These are phyloP conservation scores for Suillus americanus DNA, from an alignment of 768 basidiomycete genomes.

Conservation along the genomic window DNA sequence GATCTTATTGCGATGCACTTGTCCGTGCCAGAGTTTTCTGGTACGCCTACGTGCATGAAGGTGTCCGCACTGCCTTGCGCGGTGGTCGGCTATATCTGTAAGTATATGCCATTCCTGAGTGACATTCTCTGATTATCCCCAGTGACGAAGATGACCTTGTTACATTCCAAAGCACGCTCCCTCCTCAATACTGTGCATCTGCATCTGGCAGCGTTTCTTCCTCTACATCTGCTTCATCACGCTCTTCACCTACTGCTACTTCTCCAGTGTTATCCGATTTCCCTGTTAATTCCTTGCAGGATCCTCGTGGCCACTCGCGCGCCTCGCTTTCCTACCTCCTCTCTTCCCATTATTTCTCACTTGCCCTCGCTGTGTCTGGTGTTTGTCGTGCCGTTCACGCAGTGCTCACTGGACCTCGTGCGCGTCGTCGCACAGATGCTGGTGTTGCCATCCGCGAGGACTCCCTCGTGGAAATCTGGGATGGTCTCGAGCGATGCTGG, in stretches of 20 bases:
- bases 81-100: conserved; percentile 86
- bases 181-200: conserved; percentile 37
- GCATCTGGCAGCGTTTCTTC: conserved; percentile 29
- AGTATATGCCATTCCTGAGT: conserved; percentile 25
- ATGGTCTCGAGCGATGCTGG: conserved; percentile 79
- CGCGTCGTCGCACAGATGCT: conserved; percentile 54
- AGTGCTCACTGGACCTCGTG: conserved; percentile 76
- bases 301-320: conserved; percentile 25
- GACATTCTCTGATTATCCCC: conserved; percentile 1
- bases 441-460: conserved; percentile 57
- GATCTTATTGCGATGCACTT: conserved; percentile 55
- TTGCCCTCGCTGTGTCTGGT: conserved; percentile 72
- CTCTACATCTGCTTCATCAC: conserved; percentile 31
- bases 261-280: conserved; percentile 23
- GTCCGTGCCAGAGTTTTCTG: conserved; percentile 83
- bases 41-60: conserved; percentile 87
- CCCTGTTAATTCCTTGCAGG: conserved; percentile 23
- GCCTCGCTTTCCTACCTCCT: conserved; percentile 49
- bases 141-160: conserved; percentile 78
- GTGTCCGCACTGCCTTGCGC: conserved; percentile 74
- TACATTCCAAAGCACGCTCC: conserved; percentile 66
- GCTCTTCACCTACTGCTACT: conserved; percentile 31
- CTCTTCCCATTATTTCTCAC: conserved; percentile 59
- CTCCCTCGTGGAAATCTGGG: conserved; percentile 80
- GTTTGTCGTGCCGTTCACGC: conserved; percentile 79